Evolutionary conservation across 805 yeast species (phyloP).

Genomic region (Nematodospora valgi): DNA sequence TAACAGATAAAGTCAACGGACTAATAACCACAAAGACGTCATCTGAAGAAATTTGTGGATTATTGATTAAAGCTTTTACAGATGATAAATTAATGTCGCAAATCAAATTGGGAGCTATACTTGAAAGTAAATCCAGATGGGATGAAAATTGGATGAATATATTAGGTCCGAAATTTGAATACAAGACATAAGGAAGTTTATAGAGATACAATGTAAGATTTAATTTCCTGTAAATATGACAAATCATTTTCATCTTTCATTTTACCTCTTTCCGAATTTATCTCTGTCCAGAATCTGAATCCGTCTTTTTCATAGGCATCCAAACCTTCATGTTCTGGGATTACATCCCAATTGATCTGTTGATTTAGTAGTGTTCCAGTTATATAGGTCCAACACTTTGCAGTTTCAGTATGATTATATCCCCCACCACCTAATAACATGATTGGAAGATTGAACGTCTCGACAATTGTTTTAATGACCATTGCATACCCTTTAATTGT

Average conservation of each 20-base stretch:
- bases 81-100: conserved; percentile 28
- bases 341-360: conserved; percentile 34
- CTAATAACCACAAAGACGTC: conserved; percentile 29
- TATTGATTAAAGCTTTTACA: conserved; percentile 24
- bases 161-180: conserved; percentile 26
- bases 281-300: conserved; percentile 47
- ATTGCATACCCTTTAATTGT: conserved; percentile 48
- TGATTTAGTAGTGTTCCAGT: conserved; percentile 23
- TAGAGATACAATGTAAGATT: conserved; percentile 12
- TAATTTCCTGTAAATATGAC: conserved; percentile 24
- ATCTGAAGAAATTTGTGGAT: conserved; percentile 22
- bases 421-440: conserved; percentile 77
- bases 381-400: conserved; percentile 56
- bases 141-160: conserved; percentile 62
- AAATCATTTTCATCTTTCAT: conserved; percentile 30
- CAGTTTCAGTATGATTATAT: conserved; percentile 57
- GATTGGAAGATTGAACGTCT: conserved; percentile 28
- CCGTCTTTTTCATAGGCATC: conserved; percentile 44
- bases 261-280: conserved; percentile 19
- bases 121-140: conserved; percentile 75
- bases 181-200: too few species aligned
- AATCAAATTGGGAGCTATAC: conserved; percentile 65
- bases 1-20: conserved; percentile 69
- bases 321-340: conserved; percentile 49
- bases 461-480: conserved; percentile 26